These are phyloP conservation scores for Hypoxylon fuscum DNA, from an alignment of 495 filamentous ascomycete species.

Conservation along the genomic window DNA sequence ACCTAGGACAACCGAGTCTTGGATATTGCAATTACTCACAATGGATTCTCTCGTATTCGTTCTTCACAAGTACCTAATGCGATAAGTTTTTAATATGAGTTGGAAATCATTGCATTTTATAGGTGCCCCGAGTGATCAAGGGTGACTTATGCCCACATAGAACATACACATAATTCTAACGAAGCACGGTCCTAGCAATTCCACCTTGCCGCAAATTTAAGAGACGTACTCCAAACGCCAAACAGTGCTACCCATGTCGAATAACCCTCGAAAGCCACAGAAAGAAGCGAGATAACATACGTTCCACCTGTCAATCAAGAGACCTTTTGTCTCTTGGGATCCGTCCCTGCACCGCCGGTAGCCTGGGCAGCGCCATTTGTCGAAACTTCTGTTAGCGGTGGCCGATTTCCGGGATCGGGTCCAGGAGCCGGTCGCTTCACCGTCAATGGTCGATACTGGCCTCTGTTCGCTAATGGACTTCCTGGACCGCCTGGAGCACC, in stretches of 20 bases:
- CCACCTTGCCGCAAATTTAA: not conserved
- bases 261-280: slow-evolving; percentile 9
- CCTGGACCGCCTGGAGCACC: slow-evolving; percentile 70
- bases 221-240: slow-evolving; percentile 34
- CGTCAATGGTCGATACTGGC: slow-evolving; percentile 67
- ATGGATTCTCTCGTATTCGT: too few relatives aligned
- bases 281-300: not conserved
- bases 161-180: not conserved
- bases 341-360: slow-evolving; percentile 35
- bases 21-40: too few relatives aligned
- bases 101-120: too few relatives aligned
- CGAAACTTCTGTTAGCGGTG: slow-evolving; percentile 52
- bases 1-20: too few relatives aligned
- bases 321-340: slow-evolving; percentile 54
- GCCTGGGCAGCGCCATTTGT: slow-evolving; percentile 41
- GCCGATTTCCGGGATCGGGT: slow-evolving; percentile 31
- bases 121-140: too few relatives aligned
- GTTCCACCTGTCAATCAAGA: slow-evolving; percentile 30
- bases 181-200: not conserved
- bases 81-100: too few relatives aligned
- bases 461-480: slow-evolving; percentile 66
- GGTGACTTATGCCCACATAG: too few relatives aligned
- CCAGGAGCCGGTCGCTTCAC: slow-evolving; percentile 61
- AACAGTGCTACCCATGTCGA: slow-evolving; percentile 18
- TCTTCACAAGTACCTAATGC: too few relatives aligned